Base-by-base conservation (phyloP, 2,329 filamentous ascomycete genomes). In the Fusarium albidum region DNA sequence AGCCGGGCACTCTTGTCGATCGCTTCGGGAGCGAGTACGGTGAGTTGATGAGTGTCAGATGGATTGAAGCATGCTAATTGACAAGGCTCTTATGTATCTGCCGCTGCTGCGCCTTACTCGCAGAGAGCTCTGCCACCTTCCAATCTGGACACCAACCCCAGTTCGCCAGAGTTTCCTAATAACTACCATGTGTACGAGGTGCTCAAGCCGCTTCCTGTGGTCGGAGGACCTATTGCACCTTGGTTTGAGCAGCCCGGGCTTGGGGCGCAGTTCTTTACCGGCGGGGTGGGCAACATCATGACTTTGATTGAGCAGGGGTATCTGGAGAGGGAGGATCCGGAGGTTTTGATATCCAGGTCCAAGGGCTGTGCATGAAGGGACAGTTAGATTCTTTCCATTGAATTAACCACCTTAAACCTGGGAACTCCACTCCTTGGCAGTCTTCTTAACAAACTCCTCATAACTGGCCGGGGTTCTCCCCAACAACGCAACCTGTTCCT, bases 171-270 rank as follows among this genome's bases (percentile, higher is more conserved):
- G 15, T 77, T 75, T 37, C 78, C 79, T 2, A 79, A 75, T 62
- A 80, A 79, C 52, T 82, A 82, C 58, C 73, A 78, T 45, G 69
- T 82, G 0, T 82, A 82, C 63, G 61, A 72, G 15, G 79, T 82
- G 5, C 58, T 67, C 6, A 71, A 70, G 56, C 59, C 69, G 1
- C 70, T 82, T 4, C 61, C 64, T 4, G 77, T 79, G 0, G 49
- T 71, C 0, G 66, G 75, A 9, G 80, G 79, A 0, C 78, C 79
- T 0, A 79, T 82, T 54, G 73, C 75, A 3, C 71, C 75, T 9
- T 81, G 75, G 77, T 82, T 81, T 52, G 77, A 77, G 9, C 79
- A 82, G 68, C 77, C 77, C 0, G 80, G 80, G 0, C 70, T 79
- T 31, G 79, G 79, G 14, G 59, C 66, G 3, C 66, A 69, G 46